Percentiles rank a stretch among this genome's conserved stretches.
phyloP scores from a whole-genome alignment of 1,139 yeast species.

The Diutina neorugosa region DNA sequence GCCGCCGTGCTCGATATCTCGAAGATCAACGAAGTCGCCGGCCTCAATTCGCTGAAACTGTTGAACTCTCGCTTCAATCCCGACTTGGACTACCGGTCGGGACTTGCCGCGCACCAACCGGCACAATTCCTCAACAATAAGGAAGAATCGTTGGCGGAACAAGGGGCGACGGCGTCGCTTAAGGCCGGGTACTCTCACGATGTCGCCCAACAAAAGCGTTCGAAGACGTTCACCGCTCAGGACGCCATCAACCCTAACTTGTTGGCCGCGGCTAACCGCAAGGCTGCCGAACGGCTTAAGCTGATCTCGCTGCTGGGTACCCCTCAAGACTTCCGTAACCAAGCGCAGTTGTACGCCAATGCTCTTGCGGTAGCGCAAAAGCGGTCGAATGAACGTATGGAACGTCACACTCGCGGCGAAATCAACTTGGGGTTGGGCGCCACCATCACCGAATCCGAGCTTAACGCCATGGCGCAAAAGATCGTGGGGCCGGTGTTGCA shows the following conservation, averaged over 20 bases:
- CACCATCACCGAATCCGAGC: slow-evolving; percentile 61
- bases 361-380: slow-evolving; percentile 59
- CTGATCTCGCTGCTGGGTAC: slow-evolving; percentile 21
- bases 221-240: slow-evolving; percentile 24
- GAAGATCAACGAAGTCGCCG: slow-evolving; percentile 32
- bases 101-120: slow-evolving; percentile 17
- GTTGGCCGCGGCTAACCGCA: slow-evolving; percentile 47
- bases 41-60: slow-evolving; percentile 28
- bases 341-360: slow-evolving; percentile 32
- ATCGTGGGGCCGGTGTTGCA: slow-evolving; percentile 77
- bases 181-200: slow-evolving; percentile 16
- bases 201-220: slow-evolving; percentile 18
- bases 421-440: slow-evolving; percentile 86
- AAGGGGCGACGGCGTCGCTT: slow-evolving; percentile 27
- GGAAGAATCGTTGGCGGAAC: slow-evolving; percentile 26
- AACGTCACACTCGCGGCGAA: slow-evolving; percentile 35
- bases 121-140: slow-evolving; percentile 17
- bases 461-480: slow-evolving; percentile 70
- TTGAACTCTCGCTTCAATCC: slow-evolving; percentile 35
- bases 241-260: slow-evolving; percentile 44
- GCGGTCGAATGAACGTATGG: slow-evolving; percentile 44
- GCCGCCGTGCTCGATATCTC: slow-evolving; percentile 21
- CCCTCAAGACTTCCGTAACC: slow-evolving; percentile 24
- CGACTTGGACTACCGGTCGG: slow-evolving; percentile 30
- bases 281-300: slow-evolving; percentile 41